Percentiles rank a stretch among this genome's conserved stretches.
phyloP scores from a whole-genome alignment of 495 filamentous ascomycete genomes.

The Penicillium maclennaniae region DNA sequence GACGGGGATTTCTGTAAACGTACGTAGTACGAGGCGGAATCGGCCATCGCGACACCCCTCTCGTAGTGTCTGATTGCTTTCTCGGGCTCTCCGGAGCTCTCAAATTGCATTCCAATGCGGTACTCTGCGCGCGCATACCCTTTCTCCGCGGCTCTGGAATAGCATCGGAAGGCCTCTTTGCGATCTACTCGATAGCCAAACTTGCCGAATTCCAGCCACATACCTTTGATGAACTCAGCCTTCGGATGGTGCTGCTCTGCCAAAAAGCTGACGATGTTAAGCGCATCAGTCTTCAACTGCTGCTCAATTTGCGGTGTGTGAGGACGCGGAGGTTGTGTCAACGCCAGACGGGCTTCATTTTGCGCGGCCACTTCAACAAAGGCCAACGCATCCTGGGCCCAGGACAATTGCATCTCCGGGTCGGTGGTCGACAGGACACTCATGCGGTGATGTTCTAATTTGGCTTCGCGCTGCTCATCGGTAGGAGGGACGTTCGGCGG shows the following conservation, averaged over 20 bases:
- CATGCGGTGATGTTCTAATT: conserved; percentile 74
- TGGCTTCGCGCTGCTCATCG: conserved; percentile 89
- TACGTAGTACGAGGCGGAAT: conserved; percentile 91
- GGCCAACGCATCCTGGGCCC: conserved; percentile 88
- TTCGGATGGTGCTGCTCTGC: conserved; percentile 90
- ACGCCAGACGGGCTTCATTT: conserved; percentile 60
- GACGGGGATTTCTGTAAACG: conserved; percentile 1
- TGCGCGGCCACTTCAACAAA: conserved; percentile 82
- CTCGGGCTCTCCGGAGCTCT: conserved; percentile 82
- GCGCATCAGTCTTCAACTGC: conserved; percentile 78
- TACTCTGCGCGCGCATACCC: conserved; percentile 96
- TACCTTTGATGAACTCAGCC: conserved; percentile 89
- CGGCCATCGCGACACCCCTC: conserved; percentile 66
- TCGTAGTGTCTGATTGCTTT: conserved; percentile 91
- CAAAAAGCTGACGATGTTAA: conserved; percentile 86
- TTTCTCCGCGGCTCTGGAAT: conserved; percentile 77
- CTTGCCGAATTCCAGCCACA: conserved; percentile 98
- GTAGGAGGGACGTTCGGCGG: conserved; percentile 90
- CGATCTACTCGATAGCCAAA: conserved; percentile 86
- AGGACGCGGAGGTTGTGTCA: conserved; percentile 61
- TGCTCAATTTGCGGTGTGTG: conserved; percentile 83
- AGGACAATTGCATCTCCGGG: conserved; percentile 91
- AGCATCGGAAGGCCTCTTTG: conserved; percentile 86
- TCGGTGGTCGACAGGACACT: conserved; percentile 90
- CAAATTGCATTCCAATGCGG: conserved; percentile 96